Evolutionary conservation across 2,329 filamentous ascomycete genomes (phyloP).

Genomic region (Fusarium mexicanum): DNA sequence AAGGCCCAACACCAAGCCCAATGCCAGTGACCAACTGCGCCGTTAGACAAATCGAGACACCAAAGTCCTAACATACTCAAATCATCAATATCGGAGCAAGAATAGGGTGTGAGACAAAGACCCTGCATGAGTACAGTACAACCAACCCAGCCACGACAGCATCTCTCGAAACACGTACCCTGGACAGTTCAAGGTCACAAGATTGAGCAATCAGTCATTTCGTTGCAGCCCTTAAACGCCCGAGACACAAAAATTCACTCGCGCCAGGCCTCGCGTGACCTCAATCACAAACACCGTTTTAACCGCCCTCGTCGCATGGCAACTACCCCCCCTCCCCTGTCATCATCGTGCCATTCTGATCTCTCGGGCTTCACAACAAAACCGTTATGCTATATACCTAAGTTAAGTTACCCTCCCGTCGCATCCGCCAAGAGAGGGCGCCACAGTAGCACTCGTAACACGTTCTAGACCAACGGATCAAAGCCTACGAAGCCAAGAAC

Average conservation of each 20-base stretch:
- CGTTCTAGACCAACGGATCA: constrained; percentile 26
- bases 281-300: constrained; percentile 7
- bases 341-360: background rate
- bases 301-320: background rate
- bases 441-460: constrained; percentile 12
- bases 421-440: constrained; percentile 14
- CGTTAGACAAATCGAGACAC: background rate
- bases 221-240: background rate
- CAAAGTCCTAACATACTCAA: background rate
- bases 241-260: constrained; percentile 1
- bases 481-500: constrained; percentile 3
- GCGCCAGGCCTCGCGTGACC: constrained; percentile 5
- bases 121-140: background rate
- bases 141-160: background rate
- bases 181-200: constrained; percentile 12
- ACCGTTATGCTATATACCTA: constrained; percentile 10
- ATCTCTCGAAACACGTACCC: constrained; percentile 7
- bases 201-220: constrained; percentile 13
- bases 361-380: constrained; percentile 3
- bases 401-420: constrained; percentile 1
- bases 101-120: background rate
- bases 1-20: background rate
- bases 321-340: background rate
- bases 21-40: background rate
- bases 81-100: background rate